Base-by-base conservation (phyloP, 2,329 filamentous ascomycete genomes). In the Alternaria metachromatica region DNA sequence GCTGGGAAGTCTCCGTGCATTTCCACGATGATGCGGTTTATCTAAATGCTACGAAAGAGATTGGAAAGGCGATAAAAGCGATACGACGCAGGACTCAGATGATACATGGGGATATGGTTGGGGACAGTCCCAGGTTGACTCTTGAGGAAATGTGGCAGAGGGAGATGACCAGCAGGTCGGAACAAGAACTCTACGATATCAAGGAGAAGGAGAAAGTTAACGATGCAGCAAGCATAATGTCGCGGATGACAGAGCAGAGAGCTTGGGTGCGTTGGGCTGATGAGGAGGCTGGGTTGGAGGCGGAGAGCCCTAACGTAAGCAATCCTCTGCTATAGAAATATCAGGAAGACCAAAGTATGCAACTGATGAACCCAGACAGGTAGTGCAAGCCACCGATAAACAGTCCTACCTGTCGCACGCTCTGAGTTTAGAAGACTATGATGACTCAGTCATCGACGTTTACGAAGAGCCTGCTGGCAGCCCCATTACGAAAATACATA, bases 111-210 rank as follows among this genome's bases (percentile, higher is more conserved):
- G 54, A 62, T 4, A 13, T 63, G 30, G 11, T 54, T 1, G 33
- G 50, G 6, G 53, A 60, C n/a, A 26, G 20, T 8, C 33, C 54
- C 5, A 54, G 55, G 26, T 37, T 44, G 18, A 33, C 43, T 18
- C 23, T 65, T 1, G 46, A 58, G 6, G 46, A 60, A 21, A 50
- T 69, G 5, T 69, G 64, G 64, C 53, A 45, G 3, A 23, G 25
- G 23, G 63, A 66, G 20, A 26, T 6, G 28, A 33, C 12, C 5
- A 54, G 9, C 4, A 23, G 1, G 5, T 13, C 4, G 18, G 23
- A 20, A 13, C 6, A 26, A 13, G 8, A 9, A 10, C 33, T 15
- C 3, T 15, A 3, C 20, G 7, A 7, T 3, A 33, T 5, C 15
- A 9, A 18, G 12, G 44, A 12, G 13, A 53, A 48, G 10, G 13